Percentiles rank a stretch among this genome's conserved stretches.
Evolutionary conservation across 768 basidiomycete genomes (phyloP).

Genomic region (Serendipita indica): DNA sequence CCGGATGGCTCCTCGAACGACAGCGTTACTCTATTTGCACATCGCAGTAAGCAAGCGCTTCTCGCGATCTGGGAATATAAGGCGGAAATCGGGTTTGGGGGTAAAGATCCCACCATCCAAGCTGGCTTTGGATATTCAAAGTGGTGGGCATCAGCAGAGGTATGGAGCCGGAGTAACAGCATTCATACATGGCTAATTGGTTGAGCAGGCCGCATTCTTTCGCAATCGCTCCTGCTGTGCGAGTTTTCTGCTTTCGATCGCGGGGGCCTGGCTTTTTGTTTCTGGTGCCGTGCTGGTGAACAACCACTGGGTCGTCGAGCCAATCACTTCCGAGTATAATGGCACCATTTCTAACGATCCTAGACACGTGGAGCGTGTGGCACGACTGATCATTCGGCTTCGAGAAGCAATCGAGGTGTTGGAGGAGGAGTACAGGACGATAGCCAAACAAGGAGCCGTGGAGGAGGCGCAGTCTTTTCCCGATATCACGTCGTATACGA

Average conservation of each 20-base stretch:
- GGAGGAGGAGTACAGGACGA: background rate
- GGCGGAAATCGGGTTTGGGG: constrained; percentile 11
- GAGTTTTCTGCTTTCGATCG: constrained; percentile 20
- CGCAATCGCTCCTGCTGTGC: constrained; percentile 20
- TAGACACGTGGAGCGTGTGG: background rate
- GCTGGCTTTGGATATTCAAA: constrained; percentile 6
- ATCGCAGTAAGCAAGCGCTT: background rate
- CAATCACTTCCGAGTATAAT: constrained; percentile 24
- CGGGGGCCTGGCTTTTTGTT: constrained; percentile 22
- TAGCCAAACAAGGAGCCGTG: background rate
- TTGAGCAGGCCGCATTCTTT: constrained; percentile 2
- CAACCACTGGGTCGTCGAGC: constrained; percentile 21
- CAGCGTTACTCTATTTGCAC: background rate
- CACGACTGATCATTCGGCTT: background rate
- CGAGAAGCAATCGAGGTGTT: background rate
- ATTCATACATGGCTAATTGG: background rate
- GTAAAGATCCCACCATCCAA: constrained; percentile 10
- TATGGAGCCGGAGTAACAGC: background rate
- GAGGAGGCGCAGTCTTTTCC: background rate
- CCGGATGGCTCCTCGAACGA: background rate
- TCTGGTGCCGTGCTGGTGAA: constrained; percentile 23
- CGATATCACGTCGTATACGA: background rate
- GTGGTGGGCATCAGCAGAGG: constrained; percentile 8
- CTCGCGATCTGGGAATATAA: background rate
- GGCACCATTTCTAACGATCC: constrained; percentile 39